phyloP scores from a whole-genome alignment of 2,329 filamentous ascomycete genomes.

The Phaeoacremonium minimum region DNA sequence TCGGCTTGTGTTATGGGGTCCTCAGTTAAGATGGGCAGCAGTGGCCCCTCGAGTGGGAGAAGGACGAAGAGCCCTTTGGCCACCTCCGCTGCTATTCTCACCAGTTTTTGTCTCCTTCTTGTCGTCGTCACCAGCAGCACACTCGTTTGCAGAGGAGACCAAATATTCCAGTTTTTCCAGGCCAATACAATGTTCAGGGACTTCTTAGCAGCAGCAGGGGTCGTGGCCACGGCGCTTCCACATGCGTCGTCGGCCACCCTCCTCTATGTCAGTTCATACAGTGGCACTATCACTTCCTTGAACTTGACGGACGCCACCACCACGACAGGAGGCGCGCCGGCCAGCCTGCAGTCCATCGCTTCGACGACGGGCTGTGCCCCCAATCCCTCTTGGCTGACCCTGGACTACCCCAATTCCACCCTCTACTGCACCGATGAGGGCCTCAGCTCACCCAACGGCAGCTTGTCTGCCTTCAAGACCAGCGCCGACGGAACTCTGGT shows the following conservation, averaged over 20 bases:
- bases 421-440: conserved; percentile 62
- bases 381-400: conserved; percentile 57
- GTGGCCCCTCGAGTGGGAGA: no score
- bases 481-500: conserved; percentile 31
- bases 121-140: no score
- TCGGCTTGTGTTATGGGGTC: no score
- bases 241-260: conserved; percentile 28
- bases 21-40: no score
- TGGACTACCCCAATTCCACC: conserved; percentile 41
- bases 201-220: conserved; percentile 8
- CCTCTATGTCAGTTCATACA: conserved; percentile 45
- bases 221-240: conserved; percentile 14
- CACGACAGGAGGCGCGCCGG: no score
- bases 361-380: conserved; percentile 42
- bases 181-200: conserved; percentile 13
- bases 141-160: no score
- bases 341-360: conserved; percentile 35
- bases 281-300: conserved; percentile 42
- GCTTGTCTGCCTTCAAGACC: conserved; percentile 36
- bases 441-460: conserved; percentile 38
- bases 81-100: no score
- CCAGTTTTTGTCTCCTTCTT: no score
- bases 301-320: conserved; percentile 25
- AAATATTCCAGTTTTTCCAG: no score
- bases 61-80: no score